A percentile compares a stretch with the other conserved stretches of the same genome.
phyloP scores from a whole-genome alignment of 2,329 filamentous ascomycete genomes.

The Colletotrichum filicis region DNA sequence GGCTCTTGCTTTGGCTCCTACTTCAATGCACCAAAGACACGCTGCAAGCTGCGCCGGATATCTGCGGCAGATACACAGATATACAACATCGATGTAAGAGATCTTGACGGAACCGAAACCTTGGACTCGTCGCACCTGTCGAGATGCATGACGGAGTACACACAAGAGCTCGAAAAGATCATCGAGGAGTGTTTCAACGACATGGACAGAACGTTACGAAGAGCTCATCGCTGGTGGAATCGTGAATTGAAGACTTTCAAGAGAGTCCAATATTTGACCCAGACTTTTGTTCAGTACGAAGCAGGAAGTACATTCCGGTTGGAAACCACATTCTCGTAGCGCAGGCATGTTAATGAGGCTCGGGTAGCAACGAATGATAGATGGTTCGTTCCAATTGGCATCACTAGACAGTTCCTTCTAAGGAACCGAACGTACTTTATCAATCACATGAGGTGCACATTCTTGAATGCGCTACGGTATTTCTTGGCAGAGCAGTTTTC shows the following conservation, averaged over 20 bases:
- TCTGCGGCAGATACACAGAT: not conserved
- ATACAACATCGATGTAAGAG: not conserved
- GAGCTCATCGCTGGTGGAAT: constrained; percentile 4
- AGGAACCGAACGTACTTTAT: not conserved
- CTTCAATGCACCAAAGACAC: constrained; percentile 5
- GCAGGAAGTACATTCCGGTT: not conserved
- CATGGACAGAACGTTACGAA: not conserved
- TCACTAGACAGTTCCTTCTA: not conserved
- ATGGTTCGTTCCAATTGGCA: not conserved
- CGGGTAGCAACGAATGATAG: no score
- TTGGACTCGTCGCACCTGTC: not conserved
- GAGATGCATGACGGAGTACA: not conserved
- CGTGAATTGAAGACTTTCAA: not conserved
- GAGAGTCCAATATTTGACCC: not conserved
- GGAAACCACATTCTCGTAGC: not conserved
- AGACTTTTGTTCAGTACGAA: not conserved
- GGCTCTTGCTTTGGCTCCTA: not conserved
- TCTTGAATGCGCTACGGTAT: not conserved
- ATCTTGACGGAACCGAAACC: not conserved
- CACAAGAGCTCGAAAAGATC: not conserved
- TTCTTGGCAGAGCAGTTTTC: not conserved
- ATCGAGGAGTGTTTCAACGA: not conserved
- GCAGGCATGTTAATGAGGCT: no score
- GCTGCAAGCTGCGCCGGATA: constrained; percentile 8
- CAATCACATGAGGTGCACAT: not conserved